These are phyloP conservation scores for Mucuna pruriens DNA, from an alignment of 306 rosid species.

Conservation along the genomic window DNA sequence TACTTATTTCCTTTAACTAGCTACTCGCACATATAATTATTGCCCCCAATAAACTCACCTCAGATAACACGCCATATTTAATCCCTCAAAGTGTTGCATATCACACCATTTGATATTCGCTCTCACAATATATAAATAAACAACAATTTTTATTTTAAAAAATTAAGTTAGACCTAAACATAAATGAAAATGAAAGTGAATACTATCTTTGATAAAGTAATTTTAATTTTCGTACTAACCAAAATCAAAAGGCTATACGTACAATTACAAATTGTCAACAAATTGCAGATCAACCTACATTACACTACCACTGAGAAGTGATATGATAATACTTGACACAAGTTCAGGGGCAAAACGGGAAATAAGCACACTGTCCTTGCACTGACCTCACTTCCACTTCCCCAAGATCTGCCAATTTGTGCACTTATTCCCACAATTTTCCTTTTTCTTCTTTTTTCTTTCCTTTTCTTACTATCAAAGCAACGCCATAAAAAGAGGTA, in stretches of 20 bases:
- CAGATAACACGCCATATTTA: neutral
- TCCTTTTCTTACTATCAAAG: constrained; percentile 38
- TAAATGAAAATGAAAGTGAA: too few species aligned
- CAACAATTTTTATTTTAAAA: too few species aligned
- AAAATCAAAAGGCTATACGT: constrained; percentile 22
- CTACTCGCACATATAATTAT: neutral
- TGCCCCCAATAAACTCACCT: constrained; percentile 7
- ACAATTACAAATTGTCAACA: constrained; percentile 38
- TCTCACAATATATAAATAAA: too few species aligned
- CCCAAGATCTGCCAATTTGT: constrained; percentile 65
- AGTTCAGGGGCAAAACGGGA: constrained; percentile 19
- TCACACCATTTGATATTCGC: too few species aligned
- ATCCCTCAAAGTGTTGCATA: neutral
- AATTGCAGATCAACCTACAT: constrained; percentile 39
- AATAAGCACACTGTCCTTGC: constrained; percentile 20
- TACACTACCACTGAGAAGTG: neutral
- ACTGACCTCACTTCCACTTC: constrained; percentile 31
- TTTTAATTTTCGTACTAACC: constrained; percentile 5
- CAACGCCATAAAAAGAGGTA: constrained; percentile 39
- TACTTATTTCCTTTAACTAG: neutral
- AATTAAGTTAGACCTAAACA: too few species aligned
- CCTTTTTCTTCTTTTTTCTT: neutral
- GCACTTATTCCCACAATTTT: constrained; percentile 47
- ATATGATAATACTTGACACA: neutral
- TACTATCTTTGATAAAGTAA: neutral